Evolutionary conservation across 306 rosid species (phyloP), one percentile per base, ranked within the genome.

Genomic region (Gynostemma pentaphyllum): DNA sequence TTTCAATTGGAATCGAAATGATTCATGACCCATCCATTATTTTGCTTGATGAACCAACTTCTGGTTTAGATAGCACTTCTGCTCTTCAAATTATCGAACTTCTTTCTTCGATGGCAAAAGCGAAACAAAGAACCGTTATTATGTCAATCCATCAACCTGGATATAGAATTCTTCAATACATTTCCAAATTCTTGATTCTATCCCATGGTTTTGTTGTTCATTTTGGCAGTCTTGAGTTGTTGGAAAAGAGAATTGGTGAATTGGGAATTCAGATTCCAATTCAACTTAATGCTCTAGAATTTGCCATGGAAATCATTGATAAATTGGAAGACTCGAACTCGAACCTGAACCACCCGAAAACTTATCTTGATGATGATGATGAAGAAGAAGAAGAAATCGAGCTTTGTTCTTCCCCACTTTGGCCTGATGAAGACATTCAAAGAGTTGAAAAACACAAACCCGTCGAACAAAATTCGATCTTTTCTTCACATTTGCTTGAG

Each of bases 81-180:
- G 83, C 87, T 5, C 75, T 82, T 32, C 81, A 88, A 72, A 88
- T 91, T 5, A 75, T 85, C 21, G 85, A 91, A 72, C 89, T 85
- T 55, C 76, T 91, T 0, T 88, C 89, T 46, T 66, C 84, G 50
- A 76, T 86, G 81, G 86, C 74, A 0, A 83, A 70, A 74, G 39
- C 68, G 47, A 91, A 84, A 73, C 79, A 67, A 64, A 81, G 87
- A 72, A 85, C 75, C 5, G 84, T 88, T 45, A 62, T 91, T 64
- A 68, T 91, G 5, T 91, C 98, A 23, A 91, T 91, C 64, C 96
- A 91, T 71, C 96, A 91, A 73, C 96, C 96, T 2, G 77, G 98
- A 47, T 91, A 88, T 24, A 80, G 96, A 81, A 80, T 91, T 29
- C 80, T 91, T 68, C 87, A 77, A 49, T 80, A 83, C 40, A 70